Evolutionary conservation across 116 monocot genomes (phyloP).

Genomic region (Phalaenopsis hybrid): DNA sequence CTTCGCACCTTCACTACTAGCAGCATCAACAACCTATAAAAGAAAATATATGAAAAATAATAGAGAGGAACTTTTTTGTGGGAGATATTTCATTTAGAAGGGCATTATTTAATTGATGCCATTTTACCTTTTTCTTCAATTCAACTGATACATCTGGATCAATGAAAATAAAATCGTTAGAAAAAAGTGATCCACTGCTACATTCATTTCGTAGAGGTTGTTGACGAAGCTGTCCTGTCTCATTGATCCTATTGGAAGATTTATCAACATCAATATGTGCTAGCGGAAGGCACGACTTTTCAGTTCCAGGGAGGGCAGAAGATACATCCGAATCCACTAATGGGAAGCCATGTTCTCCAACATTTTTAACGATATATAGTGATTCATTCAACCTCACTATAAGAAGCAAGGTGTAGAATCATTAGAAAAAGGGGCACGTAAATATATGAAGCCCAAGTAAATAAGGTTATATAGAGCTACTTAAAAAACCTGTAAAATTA

Average conservation of each 20-base stretch:
- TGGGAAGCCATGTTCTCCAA: slow-evolving; percentile 44
- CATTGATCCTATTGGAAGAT: slow-evolving; percentile 7
- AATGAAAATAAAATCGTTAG: slow-evolving; percentile 49
- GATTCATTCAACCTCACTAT: slow-evolving; percentile 81
- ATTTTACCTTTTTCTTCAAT: slow-evolving; percentile 77
- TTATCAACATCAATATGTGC: slow-evolving; percentile 31
- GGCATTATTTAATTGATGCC: neutral
- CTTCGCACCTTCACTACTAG: slow-evolving; percentile 55
- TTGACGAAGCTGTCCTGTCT: slow-evolving; percentile 12
- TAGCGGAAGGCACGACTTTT: slow-evolving; percentile 65
- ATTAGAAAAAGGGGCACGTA: no score
- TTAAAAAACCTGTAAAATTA: neutral
- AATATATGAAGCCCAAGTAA: neutral
- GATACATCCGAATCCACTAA: slow-evolving; percentile 36
- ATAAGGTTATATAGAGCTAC: neutral
- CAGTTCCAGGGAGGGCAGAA: slow-evolving; percentile 24
- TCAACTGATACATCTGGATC: slow-evolving; percentile 69
- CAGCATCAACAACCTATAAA: slow-evolving; percentile 66
- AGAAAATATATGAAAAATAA: neutral
- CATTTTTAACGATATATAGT: slow-evolving; percentile 56
- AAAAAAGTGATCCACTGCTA: slow-evolving; percentile 24
- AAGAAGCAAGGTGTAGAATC: neutral
- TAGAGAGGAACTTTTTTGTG: neutral
- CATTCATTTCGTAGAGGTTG: slow-evolving; percentile 20
- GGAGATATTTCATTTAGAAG: neutral